These are phyloP conservation scores for Hypoxylon sp. DNA, from an alignment of 2,329 filamentous ascomycete genomes.

Conservation along the genomic window DNA sequence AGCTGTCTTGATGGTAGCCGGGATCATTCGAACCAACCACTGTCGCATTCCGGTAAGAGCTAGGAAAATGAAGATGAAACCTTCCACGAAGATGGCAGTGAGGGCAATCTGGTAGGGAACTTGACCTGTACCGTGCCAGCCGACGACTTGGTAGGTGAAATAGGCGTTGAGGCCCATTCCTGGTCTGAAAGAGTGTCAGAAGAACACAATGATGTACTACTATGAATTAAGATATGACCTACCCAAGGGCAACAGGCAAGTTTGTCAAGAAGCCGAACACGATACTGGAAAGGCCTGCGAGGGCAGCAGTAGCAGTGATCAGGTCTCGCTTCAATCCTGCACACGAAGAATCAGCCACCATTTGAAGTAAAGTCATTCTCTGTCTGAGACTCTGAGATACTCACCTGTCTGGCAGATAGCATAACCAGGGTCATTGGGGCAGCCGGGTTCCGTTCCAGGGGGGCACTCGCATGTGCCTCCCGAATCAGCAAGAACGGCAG, in stretches of 20 bases:
- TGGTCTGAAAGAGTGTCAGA: conserved; percentile 59
- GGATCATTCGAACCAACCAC: conserved; percentile 77
- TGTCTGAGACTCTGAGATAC: conserved; percentile 31
- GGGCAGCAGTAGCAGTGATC: conserved; percentile 85
- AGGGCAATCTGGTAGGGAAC: conserved; percentile 72
- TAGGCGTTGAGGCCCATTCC: conserved; percentile 78
- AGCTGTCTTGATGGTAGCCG: conserved; percentile 74
- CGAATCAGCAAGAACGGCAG: conserved; percentile 78
- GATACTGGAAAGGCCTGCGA: conserved; percentile 80
- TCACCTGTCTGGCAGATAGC: conserved; percentile 62
- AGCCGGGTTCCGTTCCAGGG: conserved; percentile 59
- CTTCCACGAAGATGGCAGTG: conserved; percentile 74
- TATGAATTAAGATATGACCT: conserved; percentile 53
- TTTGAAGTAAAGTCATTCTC: neutral
- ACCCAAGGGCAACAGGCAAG: conserved; percentile 81
- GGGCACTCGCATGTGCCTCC: conserved; percentile 81
- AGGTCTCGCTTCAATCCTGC: conserved; percentile 78
- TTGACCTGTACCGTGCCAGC: conserved; percentile 67
- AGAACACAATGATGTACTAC: neutral
- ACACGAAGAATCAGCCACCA: conserved; percentile 19
- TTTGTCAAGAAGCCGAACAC: conserved; percentile 86
- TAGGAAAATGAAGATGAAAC: conserved; percentile 73
- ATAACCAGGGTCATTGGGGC: conserved; percentile 62
- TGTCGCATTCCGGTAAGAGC: conserved; percentile 78
- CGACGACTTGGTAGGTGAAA: conserved; percentile 76